Percentiles rank a stretch among this genome's conserved stretches.
Conservation (phyloP, 495 filamentous ascomycete genomes). For the Annulohypoxylon nitens region DNA sequence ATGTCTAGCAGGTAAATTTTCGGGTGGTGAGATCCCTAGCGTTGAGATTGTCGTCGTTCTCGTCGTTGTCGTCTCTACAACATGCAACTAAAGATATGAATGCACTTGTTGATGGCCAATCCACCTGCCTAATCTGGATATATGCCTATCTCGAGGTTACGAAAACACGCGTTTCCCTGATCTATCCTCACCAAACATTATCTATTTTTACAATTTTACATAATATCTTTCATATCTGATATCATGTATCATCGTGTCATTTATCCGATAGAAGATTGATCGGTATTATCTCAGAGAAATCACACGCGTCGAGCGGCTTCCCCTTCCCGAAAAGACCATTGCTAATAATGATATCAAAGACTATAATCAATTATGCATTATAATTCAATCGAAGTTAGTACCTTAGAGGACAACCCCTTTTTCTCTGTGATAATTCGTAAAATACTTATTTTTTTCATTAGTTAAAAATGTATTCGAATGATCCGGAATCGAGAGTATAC, state of each 20-base stretch:
- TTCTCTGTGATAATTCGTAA: not conserved
- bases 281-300: not conserved
- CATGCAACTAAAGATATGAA: not conserved
- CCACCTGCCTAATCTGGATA: conserved; percentile 9
- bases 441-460: no score
- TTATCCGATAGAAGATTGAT: not conserved
- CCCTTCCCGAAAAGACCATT: not conserved
- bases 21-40: not conserved
- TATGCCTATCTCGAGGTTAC: conserved; percentile 2
- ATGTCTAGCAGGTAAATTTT: not conserved
- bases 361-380: not conserved
- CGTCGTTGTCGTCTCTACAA: not conserved
- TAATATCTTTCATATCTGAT: conserved; percentile 1
- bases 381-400: not conserved
- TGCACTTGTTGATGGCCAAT: not conserved
- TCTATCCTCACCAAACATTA: not conserved
- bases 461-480: no score
- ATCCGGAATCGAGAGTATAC: no score
- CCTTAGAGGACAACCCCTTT: not conserved
- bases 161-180: not conserved
- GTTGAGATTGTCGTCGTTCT: not conserved
- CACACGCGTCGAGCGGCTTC: not conserved
- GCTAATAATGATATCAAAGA: not conserved
- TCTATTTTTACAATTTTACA: not conserved
- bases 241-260: not conserved